Base-by-base conservation (phyloP, 352 stramenopile species). In the Globisporangium nunn region DNA sequence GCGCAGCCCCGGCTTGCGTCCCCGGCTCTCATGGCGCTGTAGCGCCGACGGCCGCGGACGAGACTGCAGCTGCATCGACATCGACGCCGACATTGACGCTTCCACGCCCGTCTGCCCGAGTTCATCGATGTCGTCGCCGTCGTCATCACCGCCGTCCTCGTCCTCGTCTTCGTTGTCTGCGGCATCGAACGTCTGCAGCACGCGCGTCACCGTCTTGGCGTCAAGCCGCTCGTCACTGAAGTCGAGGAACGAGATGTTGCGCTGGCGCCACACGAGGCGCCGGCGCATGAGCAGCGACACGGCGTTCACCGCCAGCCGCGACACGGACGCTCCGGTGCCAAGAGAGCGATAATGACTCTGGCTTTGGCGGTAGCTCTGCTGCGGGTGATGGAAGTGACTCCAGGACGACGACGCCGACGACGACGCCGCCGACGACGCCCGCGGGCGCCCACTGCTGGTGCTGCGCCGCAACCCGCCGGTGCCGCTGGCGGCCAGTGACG, bases 181-280 rank as follows among this genome's bases (percentile, higher is more conserved):
- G 45, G 67, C 57, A 61, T 81, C 71, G 52, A 86, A 62, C 17
- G 75, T 84, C 61, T 81, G 72, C 44, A 88, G 73, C 52, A 88
- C 78, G 28, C 78, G 72, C 10, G 77, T 84, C 50, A 85, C 70
- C 18, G 70, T 69, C 59, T 84, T 83, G 35, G 66, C 58, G 46
- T 79, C 68, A 29, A 78, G 64, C 12, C 76, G 68, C 60, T 87
- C 75, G 28, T 82, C 74, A 5, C 84, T 23, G 49, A 74, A 86
- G 52, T 88, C 75, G 28, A 88, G 39, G 48, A 88, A 87, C 43
- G 68, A 73, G 64, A 82, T 70, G 43, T 74, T 78, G 14, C 66
- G 70, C 52, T 80, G 68, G 40, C 74, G 73, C 66, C 74, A 80
- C 39, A 71, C 58, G 15, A 85, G 40, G 0, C 58, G 66, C 15